Percentiles rank a stretch among this genome's conserved stretches.
Conservation (phyloP, 2,329 filamentous ascomycete genomes). For the Triangularia verruculosa region DNA sequence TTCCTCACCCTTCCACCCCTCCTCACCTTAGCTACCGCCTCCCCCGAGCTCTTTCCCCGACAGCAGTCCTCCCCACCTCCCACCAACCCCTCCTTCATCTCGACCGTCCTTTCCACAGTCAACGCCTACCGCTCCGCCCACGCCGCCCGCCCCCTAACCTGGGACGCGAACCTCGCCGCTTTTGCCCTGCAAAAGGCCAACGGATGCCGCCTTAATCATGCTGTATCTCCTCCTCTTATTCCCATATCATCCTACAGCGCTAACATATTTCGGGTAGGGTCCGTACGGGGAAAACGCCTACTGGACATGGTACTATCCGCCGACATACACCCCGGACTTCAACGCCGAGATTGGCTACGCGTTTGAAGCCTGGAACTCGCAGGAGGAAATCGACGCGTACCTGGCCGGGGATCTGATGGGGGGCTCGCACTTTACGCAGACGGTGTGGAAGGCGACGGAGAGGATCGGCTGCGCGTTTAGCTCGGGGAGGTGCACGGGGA, state of each 20-base stretch:
- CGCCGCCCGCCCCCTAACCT: not conserved
- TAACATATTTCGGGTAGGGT: slow-evolving; percentile 12
- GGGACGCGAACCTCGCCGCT: slow-evolving; percentile 6
- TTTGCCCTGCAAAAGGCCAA: slow-evolving; percentile 7
- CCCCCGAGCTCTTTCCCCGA: not conserved
- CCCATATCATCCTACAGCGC: not conserved
- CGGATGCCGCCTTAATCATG: slow-evolving; percentile 9
- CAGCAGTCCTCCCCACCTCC: slow-evolving; percentile 20
- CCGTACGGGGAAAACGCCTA: slow-evolving; percentile 23
- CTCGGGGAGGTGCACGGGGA: slow-evolving; percentile 13
- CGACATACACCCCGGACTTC: slow-evolving; percentile 12
- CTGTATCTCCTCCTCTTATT: not conserved
- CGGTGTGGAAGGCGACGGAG: slow-evolving; percentile 20
- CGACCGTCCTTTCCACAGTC: slow-evolving; percentile 22
- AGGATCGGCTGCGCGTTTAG: slow-evolving; percentile 21
- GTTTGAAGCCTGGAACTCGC: slow-evolving; percentile 13
- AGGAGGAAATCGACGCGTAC: slow-evolving; percentile 18
- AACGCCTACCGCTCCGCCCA: slow-evolving; percentile 18
- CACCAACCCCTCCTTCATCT: slow-evolving; percentile 23
- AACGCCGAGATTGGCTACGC: not conserved
- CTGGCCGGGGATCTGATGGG: slow-evolving; percentile 2
- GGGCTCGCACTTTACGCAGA: slow-evolving; percentile 18
- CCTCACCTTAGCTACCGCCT: not conserved
- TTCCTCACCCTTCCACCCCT: not conserved
- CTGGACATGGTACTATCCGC: slow-evolving; percentile 10